Evolutionary conservation across 2,329 filamentous ascomycete species (phyloP), one percentile per base, ranked within the genome.

Genomic region (Sphaerostilbella broomeana): DNA sequence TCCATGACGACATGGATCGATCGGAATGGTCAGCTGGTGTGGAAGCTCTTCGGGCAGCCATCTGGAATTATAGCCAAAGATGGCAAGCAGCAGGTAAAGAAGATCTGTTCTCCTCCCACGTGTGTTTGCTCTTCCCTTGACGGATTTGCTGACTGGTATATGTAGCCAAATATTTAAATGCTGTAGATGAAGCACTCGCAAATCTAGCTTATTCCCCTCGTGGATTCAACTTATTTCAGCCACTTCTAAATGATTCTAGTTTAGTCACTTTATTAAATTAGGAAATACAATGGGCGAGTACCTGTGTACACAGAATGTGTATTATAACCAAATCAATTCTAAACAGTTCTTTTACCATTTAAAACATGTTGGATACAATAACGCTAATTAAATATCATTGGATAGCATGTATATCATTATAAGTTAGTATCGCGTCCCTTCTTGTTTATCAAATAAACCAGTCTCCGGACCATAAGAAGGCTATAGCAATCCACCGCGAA

Each of bases 51-150:
- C 33, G 39, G 3, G 33, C 38, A 6, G 39, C 39, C 11, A 42
- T 25, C 12, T 38, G 35, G 33, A 31, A 37, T 12, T 42, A 37
- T 9, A 29, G 39, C 9, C 29, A 34, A 15, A 42, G 39, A 15
- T 42, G 39, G 39, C 39, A 38, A 9, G 39, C 35, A 21, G 34
- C 39, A 24, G 34, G 33, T 32, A 19, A 5, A 27, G n/a, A n/a
- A n/a, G n/a, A n/a, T n/a, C n/a, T 42, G 4, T 21, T 20, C 3
- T 13, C 3, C 15, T 4, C 9, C 10, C 7, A 11, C 16, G 27
- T 2, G 6, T n/a, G 9, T 4, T n/a, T n/a, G n/a, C n/a, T n/a
- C n/a, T n/a, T n/a, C n/a, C n/a, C n/a, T 13, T 17, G 6, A 12
- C 8, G 7, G 18, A 20, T 25, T 16, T 17, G 12, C 13, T 6